These are phyloP conservation scores for Hagleromyces aurorensis DNA, from an alignment of 805 yeast genomes.

Conservation along the genomic window DNA sequence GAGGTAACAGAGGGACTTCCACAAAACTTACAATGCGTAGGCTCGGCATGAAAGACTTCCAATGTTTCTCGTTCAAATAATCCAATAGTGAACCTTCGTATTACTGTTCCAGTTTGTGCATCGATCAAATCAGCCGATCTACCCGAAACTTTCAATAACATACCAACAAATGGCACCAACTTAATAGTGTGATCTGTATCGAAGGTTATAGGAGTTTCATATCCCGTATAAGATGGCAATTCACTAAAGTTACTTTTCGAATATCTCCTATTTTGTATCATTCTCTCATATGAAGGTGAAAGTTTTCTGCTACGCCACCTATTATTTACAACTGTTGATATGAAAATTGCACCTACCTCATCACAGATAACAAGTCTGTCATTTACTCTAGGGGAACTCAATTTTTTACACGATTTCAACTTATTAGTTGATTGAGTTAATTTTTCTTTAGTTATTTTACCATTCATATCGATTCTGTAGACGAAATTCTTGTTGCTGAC, in stretches of 20 bases:
- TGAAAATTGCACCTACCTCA: slow-evolving; percentile 43
- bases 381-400: slow-evolving; percentile 65
- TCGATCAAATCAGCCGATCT: slow-evolving; percentile 60
- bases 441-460: slow-evolving; percentile 33
- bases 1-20: slow-evolving; percentile 78
- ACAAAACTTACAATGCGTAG: slow-evolving; percentile 84
- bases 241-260: slow-evolving; percentile 3
- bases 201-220: background rate
- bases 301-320: slow-evolving; percentile 55
- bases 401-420: slow-evolving; percentile 45
- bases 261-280: slow-evolving; percentile 33
- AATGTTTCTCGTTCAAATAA: slow-evolving; percentile 53
- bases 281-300: slow-evolving; percentile 36
- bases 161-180: slow-evolving; percentile 63
- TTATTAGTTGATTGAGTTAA: slow-evolving; percentile 24
- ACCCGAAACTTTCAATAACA: slow-evolving; percentile 55
- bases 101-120: slow-evolving; percentile 66
- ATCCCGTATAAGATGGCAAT: slow-evolving; percentile 1
- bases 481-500: slow-evolving; percentile 46
- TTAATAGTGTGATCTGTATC: slow-evolving; percentile 34
- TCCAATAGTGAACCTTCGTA: slow-evolving; percentile 55
- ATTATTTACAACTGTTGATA: slow-evolving; percentile 58
- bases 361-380: slow-evolving; percentile 58
- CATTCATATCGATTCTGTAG: slow-evolving; percentile 33
- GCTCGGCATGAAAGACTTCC: slow-evolving; percentile 71